phyloP scores from a whole-genome alignment of 78 protist species.

The Cavenderia fasciculata region DNA sequence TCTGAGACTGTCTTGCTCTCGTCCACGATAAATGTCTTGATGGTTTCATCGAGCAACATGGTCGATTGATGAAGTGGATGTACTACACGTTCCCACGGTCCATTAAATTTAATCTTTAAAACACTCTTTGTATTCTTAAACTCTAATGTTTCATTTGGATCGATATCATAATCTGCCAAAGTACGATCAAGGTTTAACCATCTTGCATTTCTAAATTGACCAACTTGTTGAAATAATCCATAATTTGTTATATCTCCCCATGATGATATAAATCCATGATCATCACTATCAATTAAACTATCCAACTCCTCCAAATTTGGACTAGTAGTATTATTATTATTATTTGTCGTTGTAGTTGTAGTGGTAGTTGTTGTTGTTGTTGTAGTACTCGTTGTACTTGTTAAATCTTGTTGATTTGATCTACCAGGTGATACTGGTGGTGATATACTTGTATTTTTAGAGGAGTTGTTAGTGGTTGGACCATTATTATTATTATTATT shows the following conservation, averaged over 20 bases:
- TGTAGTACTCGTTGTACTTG: constrained; percentile 1
- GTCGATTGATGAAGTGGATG: constrained; percentile 74
- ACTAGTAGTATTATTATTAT: neutral
- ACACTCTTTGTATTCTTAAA: constrained; percentile 40
- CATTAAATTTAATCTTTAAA: constrained; percentile 56
- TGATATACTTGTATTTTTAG: too few relatives aligned
- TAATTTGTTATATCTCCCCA: constrained; percentile 66
- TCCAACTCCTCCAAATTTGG: neutral
- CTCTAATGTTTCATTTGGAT: constrained; percentile 57
- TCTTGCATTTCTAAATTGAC: constrained; percentile 43
- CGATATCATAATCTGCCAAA: constrained; percentile 72
- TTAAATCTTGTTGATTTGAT: neutral
- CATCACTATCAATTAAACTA: neutral
- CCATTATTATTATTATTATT: too few relatives aligned
- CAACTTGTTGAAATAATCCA: constrained; percentile 70
- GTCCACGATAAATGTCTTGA: constrained; percentile 76
- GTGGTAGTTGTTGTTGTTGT: constrained; percentile 3
- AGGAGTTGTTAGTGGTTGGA: too few relatives aligned
- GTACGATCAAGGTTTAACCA: constrained; percentile 57
- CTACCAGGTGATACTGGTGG: too few relatives aligned
- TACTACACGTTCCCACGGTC: constrained; percentile 81
- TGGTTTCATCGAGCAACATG: constrained; percentile 67
- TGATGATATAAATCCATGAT: neutral
- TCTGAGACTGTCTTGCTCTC: constrained; percentile 76
- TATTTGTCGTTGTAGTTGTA: constrained; percentile 3